Evolutionary conservation across 305 asterid species (phyloP).

Genomic region (Fraxinus platypoda): DNA sequence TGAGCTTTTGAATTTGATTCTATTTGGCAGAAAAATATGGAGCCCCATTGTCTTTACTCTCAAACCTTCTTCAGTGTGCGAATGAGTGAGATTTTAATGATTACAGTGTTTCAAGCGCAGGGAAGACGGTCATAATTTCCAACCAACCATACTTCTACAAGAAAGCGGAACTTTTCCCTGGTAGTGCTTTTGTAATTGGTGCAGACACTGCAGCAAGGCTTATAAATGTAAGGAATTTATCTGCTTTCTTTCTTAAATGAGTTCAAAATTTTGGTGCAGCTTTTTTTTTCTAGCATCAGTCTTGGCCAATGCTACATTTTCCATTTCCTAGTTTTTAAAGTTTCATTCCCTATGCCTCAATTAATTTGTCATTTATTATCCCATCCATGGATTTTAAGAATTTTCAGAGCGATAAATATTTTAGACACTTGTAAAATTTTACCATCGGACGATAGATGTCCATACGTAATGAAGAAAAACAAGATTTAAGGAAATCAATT

Average conservation of each 20-base stretch:
- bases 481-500: background rate
- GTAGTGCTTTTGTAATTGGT: constrained; percentile 88
- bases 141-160: constrained; percentile 93
- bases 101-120: constrained; percentile 43
- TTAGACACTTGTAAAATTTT: background rate
- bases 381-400: background rate
- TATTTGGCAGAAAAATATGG: background rate
- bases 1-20: background rate
- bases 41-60: background rate
- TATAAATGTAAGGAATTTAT: constrained; percentile 57
- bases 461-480: background rate
- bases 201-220: constrained; percentile 89
- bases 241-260: background rate
- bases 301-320: background rate
- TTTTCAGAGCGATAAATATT: background rate
- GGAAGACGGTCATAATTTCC: constrained; percentile 78
- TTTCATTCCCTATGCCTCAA: background rate
- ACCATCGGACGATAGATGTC: background rate
- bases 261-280: background rate
- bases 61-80: background rate
- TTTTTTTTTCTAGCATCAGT: background rate
- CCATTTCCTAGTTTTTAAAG: background rate
- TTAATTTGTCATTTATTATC: background rate
- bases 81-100: constrained; percentile 25
- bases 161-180: constrained; percentile 93